Conservation (phyloP, 805 yeast genomes). For the Dipodascopsis uninucleata region DNA sequence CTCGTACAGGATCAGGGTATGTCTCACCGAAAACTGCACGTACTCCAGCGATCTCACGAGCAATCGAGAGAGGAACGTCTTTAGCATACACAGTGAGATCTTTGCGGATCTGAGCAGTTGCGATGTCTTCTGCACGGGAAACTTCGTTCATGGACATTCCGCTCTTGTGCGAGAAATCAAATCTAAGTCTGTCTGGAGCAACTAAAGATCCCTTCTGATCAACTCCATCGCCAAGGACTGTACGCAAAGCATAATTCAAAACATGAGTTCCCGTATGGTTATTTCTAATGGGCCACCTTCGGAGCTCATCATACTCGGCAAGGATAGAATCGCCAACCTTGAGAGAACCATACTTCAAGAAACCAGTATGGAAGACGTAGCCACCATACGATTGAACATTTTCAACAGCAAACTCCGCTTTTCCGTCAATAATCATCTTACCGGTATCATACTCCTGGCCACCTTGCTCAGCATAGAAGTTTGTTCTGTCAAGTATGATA, state of each 20-base stretch:
- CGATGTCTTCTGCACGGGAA: constrained; percentile 67
- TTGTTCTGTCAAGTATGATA: constrained; percentile 79
- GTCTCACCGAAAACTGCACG: constrained; percentile 99
- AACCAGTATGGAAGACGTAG: constrained; percentile 92
- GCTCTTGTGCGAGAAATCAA: constrained; percentile 92
- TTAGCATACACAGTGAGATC: constrained; percentile 73
- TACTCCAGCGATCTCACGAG: constrained; percentile 73
- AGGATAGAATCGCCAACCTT: constrained; percentile 66
- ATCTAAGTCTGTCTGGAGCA: constrained; percentile 90
- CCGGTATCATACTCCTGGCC: constrained; percentile 98
- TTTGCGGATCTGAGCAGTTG: constrained; percentile 65
- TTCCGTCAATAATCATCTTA: constrained; percentile 81
- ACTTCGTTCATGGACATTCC: constrained; percentile 72
- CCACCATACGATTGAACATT: constrained; percentile 94
- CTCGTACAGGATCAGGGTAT: constrained; percentile 98
- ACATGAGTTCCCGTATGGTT: constrained; percentile 99
- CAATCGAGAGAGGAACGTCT: constrained; percentile 72
- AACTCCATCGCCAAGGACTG: constrained; percentile 78
- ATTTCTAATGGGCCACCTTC: constrained; percentile 95
- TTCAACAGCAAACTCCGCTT: constrained; percentile 80
- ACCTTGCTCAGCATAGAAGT: constrained; percentile 98
- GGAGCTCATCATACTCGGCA: constrained; percentile 84
- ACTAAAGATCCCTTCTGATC: constrained; percentile 97
- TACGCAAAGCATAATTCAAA: constrained; percentile 81
- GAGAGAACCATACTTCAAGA: constrained; percentile 69